Percentiles rank a stretch among this genome's conserved stretches.
These are phyloP conservation scores for Quercus agrifolia DNA, from an alignment of 306 rosid species.

Conservation along the genomic window DNA sequence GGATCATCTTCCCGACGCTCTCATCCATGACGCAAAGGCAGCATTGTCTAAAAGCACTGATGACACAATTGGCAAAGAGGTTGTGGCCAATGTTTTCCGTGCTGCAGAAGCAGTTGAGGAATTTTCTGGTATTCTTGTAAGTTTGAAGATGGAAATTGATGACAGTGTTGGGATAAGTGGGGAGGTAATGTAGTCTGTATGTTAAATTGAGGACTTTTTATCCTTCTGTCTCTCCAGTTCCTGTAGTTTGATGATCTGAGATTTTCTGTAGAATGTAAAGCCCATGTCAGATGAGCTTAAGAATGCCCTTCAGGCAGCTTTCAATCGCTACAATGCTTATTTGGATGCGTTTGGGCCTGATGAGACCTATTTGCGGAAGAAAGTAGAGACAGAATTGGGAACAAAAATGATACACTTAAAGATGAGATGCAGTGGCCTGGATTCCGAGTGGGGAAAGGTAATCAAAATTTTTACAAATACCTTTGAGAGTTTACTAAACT, in stretches of 20 bases:
- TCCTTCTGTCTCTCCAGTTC: not conserved
- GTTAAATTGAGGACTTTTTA: not conserved
- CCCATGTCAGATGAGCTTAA: slow-evolving; percentile 51
- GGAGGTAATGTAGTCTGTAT: slow-evolving; percentile 52
- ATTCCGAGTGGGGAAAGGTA: slow-evolving; percentile 96
- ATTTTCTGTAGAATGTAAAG: slow-evolving; percentile 55
- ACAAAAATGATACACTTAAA: slow-evolving; percentile 82
- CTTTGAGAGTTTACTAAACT: not conserved
- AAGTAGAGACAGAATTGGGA: slow-evolving; percentile 90
- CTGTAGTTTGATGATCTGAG: slow-evolving; percentile 14
- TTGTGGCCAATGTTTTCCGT: slow-evolving; percentile 58
- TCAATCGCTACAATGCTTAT: slow-evolving; percentile 65
- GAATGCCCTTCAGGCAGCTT: slow-evolving; percentile 58
- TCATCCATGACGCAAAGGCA: slow-evolving; percentile 44
- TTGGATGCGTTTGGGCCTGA: slow-evolving; percentile 85
- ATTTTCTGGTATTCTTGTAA: slow-evolving; percentile 58
- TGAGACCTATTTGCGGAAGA: slow-evolving; percentile 80
- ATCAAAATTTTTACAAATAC: not conserved
- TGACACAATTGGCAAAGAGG: slow-evolving; percentile 66
- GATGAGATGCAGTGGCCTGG: slow-evolving; percentile 86
- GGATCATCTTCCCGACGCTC: slow-evolving; percentile 50
- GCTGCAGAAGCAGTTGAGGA: slow-evolving; percentile 85
- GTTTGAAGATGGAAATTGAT: slow-evolving; percentile 78
- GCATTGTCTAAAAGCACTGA: slow-evolving; percentile 66
- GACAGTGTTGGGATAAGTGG: slow-evolving; percentile 76